These are phyloP conservation scores for Tranzscheliella williamsii DNA, from an alignment of 1,284 basidiomycete species.

Conservation along the genomic window DNA sequence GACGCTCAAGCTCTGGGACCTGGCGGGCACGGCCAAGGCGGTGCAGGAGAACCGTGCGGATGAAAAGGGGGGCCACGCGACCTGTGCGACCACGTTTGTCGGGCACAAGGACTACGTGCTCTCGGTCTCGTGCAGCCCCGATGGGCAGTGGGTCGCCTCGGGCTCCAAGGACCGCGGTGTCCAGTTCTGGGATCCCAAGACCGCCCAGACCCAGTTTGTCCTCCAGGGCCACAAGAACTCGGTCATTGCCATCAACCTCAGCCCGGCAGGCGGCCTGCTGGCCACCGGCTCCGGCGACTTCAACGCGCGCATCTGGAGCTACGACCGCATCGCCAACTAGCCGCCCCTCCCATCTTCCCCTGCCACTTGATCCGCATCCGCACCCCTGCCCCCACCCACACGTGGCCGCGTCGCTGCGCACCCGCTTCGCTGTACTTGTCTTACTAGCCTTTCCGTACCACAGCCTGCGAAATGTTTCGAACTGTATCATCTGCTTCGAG, in stretches of 20 bases:
- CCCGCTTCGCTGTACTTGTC: no score
- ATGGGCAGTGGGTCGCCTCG: slow-evolving; percentile 84
- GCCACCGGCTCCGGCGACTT: slow-evolving; percentile 87
- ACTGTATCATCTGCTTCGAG: neutral
- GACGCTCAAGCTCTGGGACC: slow-evolving; percentile 85
- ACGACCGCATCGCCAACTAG: slow-evolving; percentile 41
- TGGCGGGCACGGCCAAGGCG: slow-evolving; percentile 65
- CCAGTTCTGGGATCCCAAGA: slow-evolving; percentile 73
- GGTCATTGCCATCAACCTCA: slow-evolving; percentile 84
- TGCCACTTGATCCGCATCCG: neutral
- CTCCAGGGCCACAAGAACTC: slow-evolving; percentile 88
- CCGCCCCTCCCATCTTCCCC: neutral
- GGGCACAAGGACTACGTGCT: slow-evolving; percentile 88
- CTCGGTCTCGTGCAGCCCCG: slow-evolving; percentile 77
- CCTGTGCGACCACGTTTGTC: slow-evolving; percentile 75
- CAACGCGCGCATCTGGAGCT: slow-evolving; percentile 62
- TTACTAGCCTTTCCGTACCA: no score
- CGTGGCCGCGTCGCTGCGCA: no score
- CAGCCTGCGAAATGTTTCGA: no score
- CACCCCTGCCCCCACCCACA: neutral
- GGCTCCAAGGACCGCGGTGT: slow-evolving; percentile 88
- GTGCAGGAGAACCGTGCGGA: slow-evolving; percentile 45
- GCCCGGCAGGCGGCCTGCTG: slow-evolving; percentile 73
- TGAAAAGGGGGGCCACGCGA: slow-evolving; percentile 60
- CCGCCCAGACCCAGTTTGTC: slow-evolving; percentile 76